These are phyloP conservation scores for Lyophyllum semitale DNA, from an alignment of 768 basidiomycete genomes.

Conservation along the genomic window DNA sequence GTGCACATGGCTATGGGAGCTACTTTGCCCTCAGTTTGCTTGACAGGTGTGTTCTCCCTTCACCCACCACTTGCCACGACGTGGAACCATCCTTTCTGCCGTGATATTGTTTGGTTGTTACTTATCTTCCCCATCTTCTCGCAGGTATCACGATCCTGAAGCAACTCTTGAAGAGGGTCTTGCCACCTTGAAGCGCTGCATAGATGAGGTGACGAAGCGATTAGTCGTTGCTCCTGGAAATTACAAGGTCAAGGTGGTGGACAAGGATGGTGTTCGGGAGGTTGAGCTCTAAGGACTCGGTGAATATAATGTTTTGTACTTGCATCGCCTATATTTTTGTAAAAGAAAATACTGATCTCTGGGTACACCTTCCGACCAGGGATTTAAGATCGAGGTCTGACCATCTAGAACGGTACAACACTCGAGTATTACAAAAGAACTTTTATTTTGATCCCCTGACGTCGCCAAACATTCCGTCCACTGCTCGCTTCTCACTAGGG, in stretches of 20 bases:
- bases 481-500: background rate
- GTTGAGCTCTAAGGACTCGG: conserved; percentile 57
- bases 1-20: conserved; percentile 92
- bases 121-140: background rate
- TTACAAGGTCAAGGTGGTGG: conserved; percentile 90
- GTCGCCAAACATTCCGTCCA: background rate
- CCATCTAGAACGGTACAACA: no score
- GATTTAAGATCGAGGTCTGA: no score
- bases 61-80: background rate
- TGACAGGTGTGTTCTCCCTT: conserved; percentile 64
- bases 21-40: conserved; percentile 92
- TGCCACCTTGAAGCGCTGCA: conserved; percentile 80
- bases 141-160: conserved; percentile 88
- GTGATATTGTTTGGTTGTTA: background rate
- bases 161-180: conserved; percentile 85
- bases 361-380: background rate
- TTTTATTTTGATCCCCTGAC: background rate
- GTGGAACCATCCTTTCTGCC: background rate
- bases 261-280: conserved; percentile 87
- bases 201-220: conserved; percentile 85
- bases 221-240: conserved; percentile 76
- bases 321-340: conserved; percentile 8
- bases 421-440: no score
- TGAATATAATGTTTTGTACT: conserved; percentile 9
- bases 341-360: background rate